Base-by-base conservation (phyloP, 2,329 filamentous ascomycete genomes). In the Penicillium sp. region DNA sequence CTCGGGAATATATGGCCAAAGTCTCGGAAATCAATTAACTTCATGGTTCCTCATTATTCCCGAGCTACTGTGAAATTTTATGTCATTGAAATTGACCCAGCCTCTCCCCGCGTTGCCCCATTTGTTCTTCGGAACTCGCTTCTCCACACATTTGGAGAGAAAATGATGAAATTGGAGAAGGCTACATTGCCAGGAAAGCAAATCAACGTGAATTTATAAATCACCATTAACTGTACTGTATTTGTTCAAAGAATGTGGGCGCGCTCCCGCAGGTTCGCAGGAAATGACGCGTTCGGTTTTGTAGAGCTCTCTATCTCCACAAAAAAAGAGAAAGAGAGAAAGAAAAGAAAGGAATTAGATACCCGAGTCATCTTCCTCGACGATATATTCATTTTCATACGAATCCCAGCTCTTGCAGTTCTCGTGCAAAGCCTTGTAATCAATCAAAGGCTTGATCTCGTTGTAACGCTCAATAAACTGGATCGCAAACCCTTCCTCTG, bases 381-480 rank as follows among this genome's bases (percentile, higher is more conserved):
- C 55, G 23, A 37, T 52, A 29, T 49, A 34, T 18, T 28, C 39
- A 44, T 56, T 49, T 29, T 56, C 56, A 52, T 64, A 62, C 11
- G 43, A 43, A 31, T 54, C 44, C 63, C 61, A 66, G 1, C 42
- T 48, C 13, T 53, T 26, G 31, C 61, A 67, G 5, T 56, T 45
- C 5, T 45, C 11, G 23, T 45, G 16, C 18, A 45, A 42, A n/a
- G 43, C 10, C 1, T 55, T 42, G 18, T 51, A 49, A 44, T 68
- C 58, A 18, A 68, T 44, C 18, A 61, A 37, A 6, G 44, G 19
- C 21, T 44, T 33, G 43, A 68, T 65, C 48, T 70, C 61, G 31
- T 45, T 51, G 18, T 62, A 56, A 14, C 60, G 48, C 44, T 70
- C 66, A 10, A 70, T 42, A 47, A 72, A 62, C 53, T 68, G 66